Evolutionary conservation across 2,329 filamentous ascomycete species (phyloP).

Genomic region (Zasmidium citrigriseum): DNA sequence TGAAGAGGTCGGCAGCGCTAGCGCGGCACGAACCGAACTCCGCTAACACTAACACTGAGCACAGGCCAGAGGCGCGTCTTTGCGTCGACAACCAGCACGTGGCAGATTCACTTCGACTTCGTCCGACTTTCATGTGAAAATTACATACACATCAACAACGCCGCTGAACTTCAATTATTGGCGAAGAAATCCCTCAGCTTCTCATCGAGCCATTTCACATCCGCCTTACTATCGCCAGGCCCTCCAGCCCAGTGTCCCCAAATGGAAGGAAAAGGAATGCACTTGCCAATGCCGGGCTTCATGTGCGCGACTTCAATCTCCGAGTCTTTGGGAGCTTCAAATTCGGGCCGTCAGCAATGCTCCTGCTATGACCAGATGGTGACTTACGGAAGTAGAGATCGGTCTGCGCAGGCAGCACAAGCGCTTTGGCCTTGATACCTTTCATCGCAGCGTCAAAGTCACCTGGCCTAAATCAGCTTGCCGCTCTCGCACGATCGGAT

Average conservation of each 20-base stretch:
- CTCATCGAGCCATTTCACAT: conserved; percentile 71
- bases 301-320: conserved; percentile 69
- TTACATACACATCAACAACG: too few relatives aligned
- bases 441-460: conserved; percentile 56
- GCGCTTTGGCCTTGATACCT: conserved; percentile 69
- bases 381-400: conserved; percentile 75
- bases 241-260: conserved; percentile 64
- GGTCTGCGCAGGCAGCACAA: conserved; percentile 71
- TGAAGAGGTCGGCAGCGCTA: not conserved
- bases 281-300: conserved; percentile 58
- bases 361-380: not conserved
- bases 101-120: not conserved
- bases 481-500: not conserved
- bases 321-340: conserved; percentile 68
- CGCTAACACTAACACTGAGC: too few relatives aligned
- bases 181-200: conserved; percentile 58
- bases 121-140: not conserved
- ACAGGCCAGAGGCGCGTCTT: not conserved
- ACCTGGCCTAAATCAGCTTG: conserved; percentile 30
- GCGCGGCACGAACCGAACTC: not conserved
- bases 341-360: conserved; percentile 10
- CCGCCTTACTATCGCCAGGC: conserved; percentile 69
- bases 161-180: conserved; percentile 12
- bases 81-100: not conserved
- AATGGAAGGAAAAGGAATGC: conserved; percentile 50